Percentiles rank a stretch among this genome's conserved stretches.
phyloP scores from a whole-genome alignment of 73 alveolate species.

The Paramecium pentaurelia region DNA sequence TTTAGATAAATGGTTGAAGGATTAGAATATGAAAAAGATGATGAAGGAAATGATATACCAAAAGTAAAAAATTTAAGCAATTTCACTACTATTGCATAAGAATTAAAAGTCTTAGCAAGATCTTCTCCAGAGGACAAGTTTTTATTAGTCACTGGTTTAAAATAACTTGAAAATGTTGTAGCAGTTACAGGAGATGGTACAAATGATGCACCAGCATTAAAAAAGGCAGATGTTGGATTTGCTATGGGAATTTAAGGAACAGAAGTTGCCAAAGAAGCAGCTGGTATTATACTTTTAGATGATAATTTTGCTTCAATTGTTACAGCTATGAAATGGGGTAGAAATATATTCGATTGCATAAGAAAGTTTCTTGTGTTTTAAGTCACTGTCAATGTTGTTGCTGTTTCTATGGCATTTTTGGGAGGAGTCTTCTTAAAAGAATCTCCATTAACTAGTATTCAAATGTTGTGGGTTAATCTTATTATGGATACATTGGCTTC shows the following conservation, averaged over 20 bases:
- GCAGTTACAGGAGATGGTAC: slow-evolving; percentile 99
- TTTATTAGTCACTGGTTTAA: slow-evolving; percentile 87
- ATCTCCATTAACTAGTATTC: slow-evolving; percentile 85
- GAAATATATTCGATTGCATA: slow-evolving; percentile 87
- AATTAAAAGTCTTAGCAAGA: slow-evolving; percentile 91
- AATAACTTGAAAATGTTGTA: slow-evolving; percentile 81
- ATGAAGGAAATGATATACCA: slow-evolving; percentile 69
- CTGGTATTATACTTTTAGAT: slow-evolving; percentile 88
- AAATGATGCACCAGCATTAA: slow-evolving; percentile 96
- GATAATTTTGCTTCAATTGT: slow-evolving; percentile 86
- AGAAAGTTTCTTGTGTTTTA: slow-evolving; percentile 91
- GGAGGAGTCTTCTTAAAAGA: slow-evolving; percentile 84
- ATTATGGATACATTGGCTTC: slow-evolving; percentile 92
- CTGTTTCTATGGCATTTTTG: slow-evolving; percentile 82
- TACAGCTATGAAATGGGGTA: slow-evolving; percentile 89
- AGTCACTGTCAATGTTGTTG: slow-evolving; percentile 86
- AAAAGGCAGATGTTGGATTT: slow-evolving; percentile 97
- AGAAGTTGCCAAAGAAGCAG: slow-evolving; percentile 97
- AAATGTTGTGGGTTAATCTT: slow-evolving; percentile 91
- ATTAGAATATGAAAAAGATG: slow-evolving; percentile 63
- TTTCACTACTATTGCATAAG: slow-evolving; percentile 82
- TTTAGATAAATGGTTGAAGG: slow-evolving; percentile 79
- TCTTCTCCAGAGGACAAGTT: slow-evolving; percentile 93
- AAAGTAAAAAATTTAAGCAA: slow-evolving; percentile 66
- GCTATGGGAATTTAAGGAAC: slow-evolving; percentile 98